Evolutionary conservation across 257 asterid species (phyloP), one percentile per base, ranked within the genome.

Genomic region (Primulina eburnea): DNA sequence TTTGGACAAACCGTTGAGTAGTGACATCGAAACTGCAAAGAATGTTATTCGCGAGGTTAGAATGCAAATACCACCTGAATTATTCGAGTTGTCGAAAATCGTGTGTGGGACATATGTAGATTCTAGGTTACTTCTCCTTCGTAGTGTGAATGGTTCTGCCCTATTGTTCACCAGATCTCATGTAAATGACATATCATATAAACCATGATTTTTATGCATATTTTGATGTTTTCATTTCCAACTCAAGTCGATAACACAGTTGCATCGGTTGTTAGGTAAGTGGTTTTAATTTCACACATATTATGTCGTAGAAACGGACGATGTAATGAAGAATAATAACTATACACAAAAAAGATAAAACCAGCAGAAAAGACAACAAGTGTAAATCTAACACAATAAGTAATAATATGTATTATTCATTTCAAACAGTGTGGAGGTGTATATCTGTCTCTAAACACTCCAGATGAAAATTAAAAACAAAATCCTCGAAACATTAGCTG

Each of bases 41-140:
- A 74, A 72, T 30, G 90, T 89, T 17, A 68, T 89, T 33, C 81
- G 77, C 0, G 97, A 93, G 58, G 88, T 86, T 60, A 82, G 91
- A 62, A 80, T 76, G 65, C 99, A 90, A 57, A 73, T 90, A 20
- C 99, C 99, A 0, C 92, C 94, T 2, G 99, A 90, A 76, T 56
- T 85, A 71, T 90, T 90, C 58, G 98, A 90, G 79, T 76, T 82
- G 35, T 86, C 96, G 0, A 87, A 85, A 58, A 76, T 93, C n/a
- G 88, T 93, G 1, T 93, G 96, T 62, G 98, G 97, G 10, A 90
- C 98, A 6, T 93, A 85, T 28, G 80, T 90, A 1, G 97, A 90
- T 80, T 76, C 94, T n/a, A 88, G 96, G 85, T 71, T 92, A 78
- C 90, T 88, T 8, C 78, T 92, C 28, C 87, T 92, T 32, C 67